Evolutionary conservation across 805 yeast species (phyloP).

Genomic region (Lipomyces mesembrius): DNA sequence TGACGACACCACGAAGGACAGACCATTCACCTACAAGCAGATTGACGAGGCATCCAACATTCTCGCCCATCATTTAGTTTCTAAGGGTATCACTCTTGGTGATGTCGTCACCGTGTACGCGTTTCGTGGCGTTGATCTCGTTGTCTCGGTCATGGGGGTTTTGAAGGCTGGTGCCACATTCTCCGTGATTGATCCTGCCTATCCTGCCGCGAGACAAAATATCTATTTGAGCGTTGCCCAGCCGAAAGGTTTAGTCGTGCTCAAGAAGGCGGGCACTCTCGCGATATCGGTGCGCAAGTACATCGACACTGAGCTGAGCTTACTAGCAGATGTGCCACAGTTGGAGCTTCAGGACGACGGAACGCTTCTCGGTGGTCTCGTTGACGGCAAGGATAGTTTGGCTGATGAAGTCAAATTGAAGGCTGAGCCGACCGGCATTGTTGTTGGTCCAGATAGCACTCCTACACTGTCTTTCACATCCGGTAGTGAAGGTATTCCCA

Average conservation of each 20-base stretch:
- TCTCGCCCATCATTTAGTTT: constrained; percentile 84
- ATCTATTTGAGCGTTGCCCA: constrained; percentile 90
- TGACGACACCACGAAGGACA: constrained; percentile 54
- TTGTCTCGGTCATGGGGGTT: constrained; percentile 97
- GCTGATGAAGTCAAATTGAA: constrained; percentile 53
- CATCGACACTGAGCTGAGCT: constrained; percentile 70
- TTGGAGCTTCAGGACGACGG: constrained; percentile 81
- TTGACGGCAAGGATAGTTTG: constrained; percentile 55
- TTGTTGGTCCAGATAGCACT: constrained; percentile 96
- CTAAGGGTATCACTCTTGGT: constrained; percentile 82
- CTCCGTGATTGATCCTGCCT: constrained; percentile 98
- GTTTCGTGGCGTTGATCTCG: constrained; percentile 93
- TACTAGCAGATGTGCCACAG: constrained; percentile 74
- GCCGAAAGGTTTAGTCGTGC: constrained; percentile 88
- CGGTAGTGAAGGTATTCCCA: constrained; percentile 98
- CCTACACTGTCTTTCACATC: constrained; percentile 97
- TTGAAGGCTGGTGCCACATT: constrained; percentile 98
- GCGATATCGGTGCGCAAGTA: constrained; percentile 79
- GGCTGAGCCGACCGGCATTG: constrained; percentile 73
- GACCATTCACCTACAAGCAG: constrained; percentile 82
- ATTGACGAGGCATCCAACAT: constrained; percentile 91
- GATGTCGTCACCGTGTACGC: constrained; percentile 98
- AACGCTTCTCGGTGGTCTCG: constrained; percentile 56
- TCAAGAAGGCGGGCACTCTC: constrained; percentile 85
- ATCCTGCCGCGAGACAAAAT: constrained; percentile 97